These are phyloP conservation scores for Cordyceps militaris DNA, from an alignment of 2,329 filamentous ascomycete species.

Conservation along the genomic window DNA sequence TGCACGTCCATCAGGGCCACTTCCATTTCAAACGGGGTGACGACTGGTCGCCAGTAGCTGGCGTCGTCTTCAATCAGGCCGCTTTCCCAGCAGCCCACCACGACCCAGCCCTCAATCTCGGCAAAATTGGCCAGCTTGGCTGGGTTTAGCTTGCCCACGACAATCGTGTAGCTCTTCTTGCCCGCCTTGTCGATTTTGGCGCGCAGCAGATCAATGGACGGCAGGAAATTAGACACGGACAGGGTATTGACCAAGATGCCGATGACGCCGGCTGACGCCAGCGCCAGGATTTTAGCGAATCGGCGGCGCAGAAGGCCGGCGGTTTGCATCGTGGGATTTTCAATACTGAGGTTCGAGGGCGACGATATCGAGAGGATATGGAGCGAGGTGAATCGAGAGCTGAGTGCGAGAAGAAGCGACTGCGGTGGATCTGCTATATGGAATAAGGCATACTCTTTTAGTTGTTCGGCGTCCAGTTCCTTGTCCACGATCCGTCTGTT, in stretches of 20 bases:
- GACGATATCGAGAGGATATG: slow-evolving; percentile 68
- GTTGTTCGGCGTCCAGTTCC: slow-evolving; percentile 32
- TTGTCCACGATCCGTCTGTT: slow-evolving; percentile 63
- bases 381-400: slow-evolving; percentile 70
- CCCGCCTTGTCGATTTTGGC: slow-evolving; percentile 67
- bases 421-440: slow-evolving; percentile 77
- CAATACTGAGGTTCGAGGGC: slow-evolving; percentile 41
- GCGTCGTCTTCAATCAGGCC: slow-evolving; percentile 76
- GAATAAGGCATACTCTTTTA: slow-evolving; percentile 69
- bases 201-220: slow-evolving; percentile 68
- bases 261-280: slow-evolving; percentile 76
- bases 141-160: slow-evolving; percentile 92
- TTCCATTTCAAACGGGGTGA: slow-evolving; percentile 91
- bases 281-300: slow-evolving; percentile 76
- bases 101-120: slow-evolving; percentile 93
- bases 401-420: slow-evolving; percentile 78
- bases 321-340: slow-evolving; percentile 38
- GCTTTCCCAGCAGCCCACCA: slow-evolving; percentile 97
- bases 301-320: slow-evolving; percentile 64
- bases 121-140: slow-evolving; percentile 96
- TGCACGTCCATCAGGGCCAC: slow-evolving; percentile 69
- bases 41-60: slow-evolving; percentile 79
- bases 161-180: slow-evolving; percentile 94
- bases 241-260: slow-evolving; percentile 96
- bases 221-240: slow-evolving; percentile 82